phyloP scores from a whole-genome alignment of 352 stramenopile species.

The Thalassiosira oceanica region DNA sequence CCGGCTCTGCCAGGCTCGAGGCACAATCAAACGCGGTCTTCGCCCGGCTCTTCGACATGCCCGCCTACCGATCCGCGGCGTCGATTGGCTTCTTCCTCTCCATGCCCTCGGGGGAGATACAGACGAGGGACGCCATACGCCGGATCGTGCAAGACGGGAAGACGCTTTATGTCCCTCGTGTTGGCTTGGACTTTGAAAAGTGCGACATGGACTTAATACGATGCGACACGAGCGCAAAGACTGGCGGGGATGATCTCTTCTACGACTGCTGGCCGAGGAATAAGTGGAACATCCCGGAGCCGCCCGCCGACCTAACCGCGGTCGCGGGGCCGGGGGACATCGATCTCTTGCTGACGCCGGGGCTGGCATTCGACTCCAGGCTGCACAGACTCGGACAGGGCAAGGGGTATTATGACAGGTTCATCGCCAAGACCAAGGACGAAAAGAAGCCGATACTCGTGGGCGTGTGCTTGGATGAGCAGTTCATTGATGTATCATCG shows the following conservation, averaged over 20 bases:
- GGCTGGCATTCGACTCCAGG: conserved; percentile 70
- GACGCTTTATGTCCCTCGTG: conserved; percentile 73
- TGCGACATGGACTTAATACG: conserved; percentile 78
- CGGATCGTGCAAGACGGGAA: conserved; percentile 60
- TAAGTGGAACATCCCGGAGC: conserved; percentile 81
- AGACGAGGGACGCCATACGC: conserved; percentile 62
- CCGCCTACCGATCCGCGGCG: too few relatives aligned
- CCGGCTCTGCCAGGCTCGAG: too few relatives aligned
- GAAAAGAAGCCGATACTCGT: conserved; percentile 52
- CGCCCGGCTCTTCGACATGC: too few relatives aligned
- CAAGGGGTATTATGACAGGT: conserved; percentile 83
- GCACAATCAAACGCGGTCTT: too few relatives aligned
- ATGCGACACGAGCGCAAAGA: conserved; percentile 19
- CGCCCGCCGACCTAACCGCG: conserved; percentile 39
- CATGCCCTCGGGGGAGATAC: conserved; percentile 77
- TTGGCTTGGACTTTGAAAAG: conserved; percentile 80
- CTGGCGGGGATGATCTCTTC: conserved; percentile 39
- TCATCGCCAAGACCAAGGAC: conserved; percentile 62
- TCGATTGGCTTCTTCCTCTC: conserved; percentile 79
- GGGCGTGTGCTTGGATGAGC: conserved; percentile 63
- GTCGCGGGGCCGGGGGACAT: conserved; percentile 73
- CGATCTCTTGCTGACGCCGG: conserved; percentile 75
- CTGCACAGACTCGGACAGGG: conserved; percentile 73
- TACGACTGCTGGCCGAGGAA: conserved; percentile 75
- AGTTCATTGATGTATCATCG: conserved; percentile 35